A percentile compares a stretch with the other conserved stretches of the same genome.
Evolutionary conservation across 176 grass and related monocot species (phyloP).

Genomic region (Aechmea fasciata): DNA sequence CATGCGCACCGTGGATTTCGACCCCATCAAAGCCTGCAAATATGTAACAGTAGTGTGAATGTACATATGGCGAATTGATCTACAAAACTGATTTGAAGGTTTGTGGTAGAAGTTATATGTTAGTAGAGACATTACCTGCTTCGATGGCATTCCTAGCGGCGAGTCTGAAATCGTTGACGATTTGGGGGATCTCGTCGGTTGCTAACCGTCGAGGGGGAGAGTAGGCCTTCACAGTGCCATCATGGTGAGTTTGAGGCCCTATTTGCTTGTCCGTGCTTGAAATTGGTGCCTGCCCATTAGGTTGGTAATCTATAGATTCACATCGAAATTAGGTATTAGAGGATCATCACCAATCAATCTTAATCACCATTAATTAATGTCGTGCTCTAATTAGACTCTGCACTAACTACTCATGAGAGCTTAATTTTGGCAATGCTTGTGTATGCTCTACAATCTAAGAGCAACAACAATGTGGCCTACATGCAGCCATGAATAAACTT

Average conservation of each 20-base stretch:
- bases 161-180: slow-evolving; percentile 23
- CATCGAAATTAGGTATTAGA: too few relatives aligned
- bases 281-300: slow-evolving; percentile 16
- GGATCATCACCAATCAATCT: too few relatives aligned
- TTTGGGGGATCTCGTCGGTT: slow-evolving; percentile 22
- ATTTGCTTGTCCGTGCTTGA: slow-evolving; percentile 17
- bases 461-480: too few relatives aligned
- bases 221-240: background rate
- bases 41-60: background rate
- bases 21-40: background rate
- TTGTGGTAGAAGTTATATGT: background rate
- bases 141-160: slow-evolving; percentile 28
- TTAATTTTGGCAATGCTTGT: too few relatives aligned
- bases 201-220: slow-evolving; percentile 16
- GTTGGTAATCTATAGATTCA: slow-evolving; percentile 13
- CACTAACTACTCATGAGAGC: too few relatives aligned
- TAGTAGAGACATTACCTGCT: slow-evolving; percentile 7
- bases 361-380: too few relatives aligned
- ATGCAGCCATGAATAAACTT: too few relatives aligned
- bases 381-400: too few relatives aligned
- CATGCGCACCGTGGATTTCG: slow-evolving; percentile 12
- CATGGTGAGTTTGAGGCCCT: background rate
- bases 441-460: too few relatives aligned
- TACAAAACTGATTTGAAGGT: background rate
- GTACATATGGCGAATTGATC: background rate